Conservation (phyloP, 345 rosid species). For the Rhodamnia rubescens region DNA sequence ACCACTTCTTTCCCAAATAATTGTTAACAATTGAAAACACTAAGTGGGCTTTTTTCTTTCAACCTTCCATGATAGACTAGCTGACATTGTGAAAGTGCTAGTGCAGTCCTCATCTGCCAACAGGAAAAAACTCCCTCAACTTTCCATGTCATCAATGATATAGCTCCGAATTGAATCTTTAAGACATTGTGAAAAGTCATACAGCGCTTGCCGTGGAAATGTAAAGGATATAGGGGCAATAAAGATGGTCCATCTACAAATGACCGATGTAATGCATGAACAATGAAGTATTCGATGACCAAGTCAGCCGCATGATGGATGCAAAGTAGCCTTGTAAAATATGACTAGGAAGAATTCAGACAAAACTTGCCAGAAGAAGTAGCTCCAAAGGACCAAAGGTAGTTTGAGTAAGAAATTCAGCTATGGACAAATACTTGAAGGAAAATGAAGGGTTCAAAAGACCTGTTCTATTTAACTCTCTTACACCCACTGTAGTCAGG, state of each 20-base stretch:
- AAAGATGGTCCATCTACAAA: not conserved
- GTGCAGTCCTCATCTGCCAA: not conserved
- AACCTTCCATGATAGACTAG: not conserved
- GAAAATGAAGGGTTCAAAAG: not conserved
- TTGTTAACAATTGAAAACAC: not conserved
- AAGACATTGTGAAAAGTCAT: not conserved
- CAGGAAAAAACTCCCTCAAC: not conserved
- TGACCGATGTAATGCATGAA: not conserved
- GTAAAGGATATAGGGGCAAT: not conserved
- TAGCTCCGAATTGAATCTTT: not conserved
- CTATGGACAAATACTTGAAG: not conserved
- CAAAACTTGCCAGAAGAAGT: not conserved
- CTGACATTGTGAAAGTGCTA: not conserved
- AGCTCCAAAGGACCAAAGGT: not conserved
- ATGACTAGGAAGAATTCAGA: not conserved
- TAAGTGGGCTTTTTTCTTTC: not conserved
- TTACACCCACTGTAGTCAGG: not conserved
- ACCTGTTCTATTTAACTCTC: not conserved
- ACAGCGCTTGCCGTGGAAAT: not conserved
- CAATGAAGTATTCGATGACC: not conserved
- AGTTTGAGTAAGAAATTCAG: not conserved
- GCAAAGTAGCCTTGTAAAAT: not conserved
- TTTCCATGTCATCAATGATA: not conserved
- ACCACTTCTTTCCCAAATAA: not conserved
- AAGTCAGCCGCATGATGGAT: not conserved